These are phyloP conservation scores for Acacia pycnantha DNA, from an alignment of 331 rosid genomes.

Conservation along the genomic window DNA sequence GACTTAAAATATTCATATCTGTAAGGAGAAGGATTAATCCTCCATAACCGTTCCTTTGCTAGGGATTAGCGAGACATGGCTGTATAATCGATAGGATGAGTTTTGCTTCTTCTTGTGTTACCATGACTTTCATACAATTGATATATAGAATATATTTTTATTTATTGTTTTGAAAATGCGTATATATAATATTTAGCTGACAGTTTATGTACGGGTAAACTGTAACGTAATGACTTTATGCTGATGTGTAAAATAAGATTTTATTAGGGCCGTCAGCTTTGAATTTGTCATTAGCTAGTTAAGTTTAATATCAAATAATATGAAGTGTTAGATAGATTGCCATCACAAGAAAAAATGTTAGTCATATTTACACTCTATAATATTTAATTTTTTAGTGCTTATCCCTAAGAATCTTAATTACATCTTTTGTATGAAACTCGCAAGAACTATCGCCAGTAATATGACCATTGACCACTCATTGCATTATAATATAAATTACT, in stretches of 20 bases:
- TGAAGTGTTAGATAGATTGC: background rate
- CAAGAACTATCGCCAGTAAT: too few relatives aligned
- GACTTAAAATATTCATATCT: background rate
- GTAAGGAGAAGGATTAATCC: background rate
- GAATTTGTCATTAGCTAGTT: background rate
- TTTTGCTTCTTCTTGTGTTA: too few relatives aligned
- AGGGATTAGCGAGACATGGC: background rate
- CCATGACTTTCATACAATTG: background rate
- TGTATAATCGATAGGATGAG: background rate
- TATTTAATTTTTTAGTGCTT: background rate
- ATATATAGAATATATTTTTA: background rate
- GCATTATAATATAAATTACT: background rate
- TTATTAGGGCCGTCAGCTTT: background rate
- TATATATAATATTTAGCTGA: background rate
- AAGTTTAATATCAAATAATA: background rate
- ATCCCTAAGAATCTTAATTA: background rate
- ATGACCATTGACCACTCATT: background rate
- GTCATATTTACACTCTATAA: background rate
- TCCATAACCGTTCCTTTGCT: background rate
- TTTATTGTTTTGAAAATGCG: background rate
- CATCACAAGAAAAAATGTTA: background rate
- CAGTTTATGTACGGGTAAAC: background rate
- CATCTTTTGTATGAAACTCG: too few relatives aligned
- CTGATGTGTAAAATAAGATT: background rate
- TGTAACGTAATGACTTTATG: background rate